Conservation (phyloP, 1,284 basidiomycete genomes). For the Microstroma glucosiphilum region DNA sequence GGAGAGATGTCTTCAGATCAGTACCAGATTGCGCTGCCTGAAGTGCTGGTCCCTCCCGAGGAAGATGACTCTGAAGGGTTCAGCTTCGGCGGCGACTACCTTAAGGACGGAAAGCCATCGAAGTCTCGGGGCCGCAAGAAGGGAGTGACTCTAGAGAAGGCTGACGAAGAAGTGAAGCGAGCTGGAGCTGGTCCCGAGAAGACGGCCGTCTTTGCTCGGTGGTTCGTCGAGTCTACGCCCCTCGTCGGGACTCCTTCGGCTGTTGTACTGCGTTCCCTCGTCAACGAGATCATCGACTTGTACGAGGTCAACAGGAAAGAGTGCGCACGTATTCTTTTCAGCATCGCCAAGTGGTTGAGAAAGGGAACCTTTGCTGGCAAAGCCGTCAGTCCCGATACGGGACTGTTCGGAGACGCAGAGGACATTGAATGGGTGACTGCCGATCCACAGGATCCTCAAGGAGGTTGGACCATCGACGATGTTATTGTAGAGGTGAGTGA, state of each 20-base stretch:
- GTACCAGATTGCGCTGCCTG: slow-evolving; percentile 25
- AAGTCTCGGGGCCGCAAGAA: slow-evolving; percentile 38
- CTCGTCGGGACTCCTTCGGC: slow-evolving; percentile 61
- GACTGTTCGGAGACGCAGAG: slow-evolving; percentile 42
- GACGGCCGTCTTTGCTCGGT: slow-evolving; percentile 26
- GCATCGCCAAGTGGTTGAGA: slow-evolving; percentile 77
- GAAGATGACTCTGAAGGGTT: slow-evolving; percentile 25
- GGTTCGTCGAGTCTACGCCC: slow-evolving; percentile 30
- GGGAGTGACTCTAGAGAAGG: slow-evolving; percentile 11
- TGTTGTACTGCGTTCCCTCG: slow-evolving; percentile 69
- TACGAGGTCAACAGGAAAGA: slow-evolving; percentile 97
- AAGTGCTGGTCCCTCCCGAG: slow-evolving; percentile 41
- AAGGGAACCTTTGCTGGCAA: slow-evolving; percentile 62
- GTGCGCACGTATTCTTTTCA: slow-evolving; percentile 75
- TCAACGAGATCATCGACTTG: slow-evolving; percentile 79
- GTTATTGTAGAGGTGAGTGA: slow-evolving; percentile 33
- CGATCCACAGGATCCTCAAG: slow-evolving; percentile 13
- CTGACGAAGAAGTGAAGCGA: slow-evolving; percentile 51
- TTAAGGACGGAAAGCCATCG: slow-evolving; percentile 59
- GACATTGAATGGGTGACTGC: slow-evolving; percentile 35
- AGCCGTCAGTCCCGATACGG: slow-evolving; percentile 21
- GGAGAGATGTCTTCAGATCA: slow-evolving; percentile 20
- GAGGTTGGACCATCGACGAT: slow-evolving; percentile 41
- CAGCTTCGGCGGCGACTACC: not conserved
- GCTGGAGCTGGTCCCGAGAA: slow-evolving; percentile 33